Percentiles rank a stretch among this genome's conserved stretches.
Conservation (phyloP, 1,139 yeast genomes). For the Nakaseomyces nivariensis region DNA sequence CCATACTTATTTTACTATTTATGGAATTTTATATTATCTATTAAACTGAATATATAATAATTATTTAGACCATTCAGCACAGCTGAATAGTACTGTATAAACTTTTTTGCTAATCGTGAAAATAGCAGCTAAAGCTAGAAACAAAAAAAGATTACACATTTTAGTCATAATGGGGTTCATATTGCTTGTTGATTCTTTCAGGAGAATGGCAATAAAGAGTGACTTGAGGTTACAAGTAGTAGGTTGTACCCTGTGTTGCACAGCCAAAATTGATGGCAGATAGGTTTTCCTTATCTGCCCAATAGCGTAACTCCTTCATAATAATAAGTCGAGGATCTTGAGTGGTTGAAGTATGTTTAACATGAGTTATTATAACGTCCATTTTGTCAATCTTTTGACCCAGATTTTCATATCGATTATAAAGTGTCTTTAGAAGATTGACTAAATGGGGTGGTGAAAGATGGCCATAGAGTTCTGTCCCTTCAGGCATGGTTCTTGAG, state of each 20-base stretch:
- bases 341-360: slow-evolving; percentile 44
- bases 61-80: neutral
- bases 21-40: neutral
- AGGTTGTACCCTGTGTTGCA: neutral
- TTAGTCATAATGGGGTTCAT: too few relatives aligned
- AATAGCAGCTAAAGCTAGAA: neutral
- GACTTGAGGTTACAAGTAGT: neutral
- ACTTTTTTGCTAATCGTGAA: too few relatives aligned
- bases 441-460: slow-evolving; percentile 57
- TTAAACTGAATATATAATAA: neutral
- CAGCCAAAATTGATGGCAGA: slow-evolving; percentile 7
- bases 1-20: too few relatives aligned
- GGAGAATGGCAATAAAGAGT: too few relatives aligned
- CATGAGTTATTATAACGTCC: slow-evolving; percentile 57
- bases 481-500: slow-evolving; percentile 39
- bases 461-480: slow-evolving; percentile 60
- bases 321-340: slow-evolving; percentile 50
- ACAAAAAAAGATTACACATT: too few relatives aligned
- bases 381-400: slow-evolving; percentile 31
- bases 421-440: slow-evolving; percentile 42
- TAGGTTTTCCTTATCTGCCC: slow-evolving; percentile 10
- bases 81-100: too few relatives aligned
- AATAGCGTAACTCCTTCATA: slow-evolving; percentile 37
- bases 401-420: slow-evolving; percentile 12
- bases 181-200: too few relatives aligned